phyloP scores from a whole-genome alignment of 2,329 filamentous ascomycete genomes.

The Neoascochyta sp. region DNA sequence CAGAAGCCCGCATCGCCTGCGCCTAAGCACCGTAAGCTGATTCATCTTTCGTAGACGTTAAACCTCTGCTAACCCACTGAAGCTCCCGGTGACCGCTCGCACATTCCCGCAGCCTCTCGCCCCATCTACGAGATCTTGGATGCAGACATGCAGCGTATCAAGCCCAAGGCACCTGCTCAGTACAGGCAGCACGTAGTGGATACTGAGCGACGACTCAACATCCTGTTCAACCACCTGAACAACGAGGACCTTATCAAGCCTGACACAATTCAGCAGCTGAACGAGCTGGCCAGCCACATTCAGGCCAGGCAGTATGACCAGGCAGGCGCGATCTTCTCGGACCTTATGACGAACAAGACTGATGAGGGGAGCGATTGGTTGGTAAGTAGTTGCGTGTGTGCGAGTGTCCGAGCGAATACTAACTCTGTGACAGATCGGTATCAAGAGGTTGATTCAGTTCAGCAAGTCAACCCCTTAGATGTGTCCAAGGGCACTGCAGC shows the following conservation, averaged over 20 bases:
- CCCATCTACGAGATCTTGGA: slow-evolving; percentile 77
- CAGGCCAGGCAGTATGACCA: slow-evolving; percentile 45
- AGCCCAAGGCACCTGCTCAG: slow-evolving; percentile 75
- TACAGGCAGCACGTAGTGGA: slow-evolving; percentile 89
- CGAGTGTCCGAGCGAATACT: slow-evolving; percentile 2
- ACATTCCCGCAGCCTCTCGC: slow-evolving; percentile 75
- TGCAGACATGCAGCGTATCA: slow-evolving; percentile 84
- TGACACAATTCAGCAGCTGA: slow-evolving; percentile 67
- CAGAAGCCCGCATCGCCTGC: slow-evolving; percentile 50
- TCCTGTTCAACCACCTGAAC: slow-evolving; percentile 96
- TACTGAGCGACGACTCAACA: slow-evolving; percentile 84
- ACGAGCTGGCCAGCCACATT: slow-evolving; percentile 49
- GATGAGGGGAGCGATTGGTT: slow-evolving; percentile 52
- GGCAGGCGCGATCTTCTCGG: slow-evolving; percentile 43
- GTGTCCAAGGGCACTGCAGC: not conserved
- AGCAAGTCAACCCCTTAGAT: slow-evolving; percentile 33
- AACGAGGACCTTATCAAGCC: slow-evolving; percentile 86
- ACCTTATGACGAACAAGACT: slow-evolving; percentile 47
- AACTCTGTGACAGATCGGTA: slow-evolving; percentile 27
- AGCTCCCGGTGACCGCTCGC: slow-evolving; percentile 76
- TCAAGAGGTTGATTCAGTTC: slow-evolving; percentile 39
- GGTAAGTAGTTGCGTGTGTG: slow-evolving; percentile 37
- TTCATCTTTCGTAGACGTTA: not conserved
- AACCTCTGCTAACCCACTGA: slow-evolving; percentile 16
- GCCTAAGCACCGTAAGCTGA: slow-evolving; percentile 65